Evolutionary conservation across 1,284 basidiomycete genomes (phyloP).

Genomic region (Apiotrichum veenhuisii): DNA sequence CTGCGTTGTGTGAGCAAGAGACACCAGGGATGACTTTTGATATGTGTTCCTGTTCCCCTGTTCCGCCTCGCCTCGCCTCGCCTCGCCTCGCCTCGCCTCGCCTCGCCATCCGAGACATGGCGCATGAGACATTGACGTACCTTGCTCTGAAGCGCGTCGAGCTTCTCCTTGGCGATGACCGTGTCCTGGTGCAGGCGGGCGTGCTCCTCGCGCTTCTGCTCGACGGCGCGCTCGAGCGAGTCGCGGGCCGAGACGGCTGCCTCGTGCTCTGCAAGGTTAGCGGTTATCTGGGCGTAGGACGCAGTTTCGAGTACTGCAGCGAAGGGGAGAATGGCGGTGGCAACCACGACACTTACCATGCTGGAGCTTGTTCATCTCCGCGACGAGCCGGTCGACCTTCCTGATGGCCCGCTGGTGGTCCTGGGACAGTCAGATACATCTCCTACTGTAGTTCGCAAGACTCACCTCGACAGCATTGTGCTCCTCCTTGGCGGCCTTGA

Average conservation of each 20-base stretch:
- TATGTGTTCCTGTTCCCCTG: too few species aligned
- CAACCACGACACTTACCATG: slow-evolving; percentile 24
- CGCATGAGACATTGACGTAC: slow-evolving; percentile 19
- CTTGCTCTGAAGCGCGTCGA: slow-evolving; percentile 25
- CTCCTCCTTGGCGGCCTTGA: slow-evolving; percentile 36
- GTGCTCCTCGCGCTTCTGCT: slow-evolving; percentile 24
- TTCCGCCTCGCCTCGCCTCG: too few species aligned
- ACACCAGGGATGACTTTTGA: too few species aligned
- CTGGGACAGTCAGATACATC: slow-evolving; percentile 9
- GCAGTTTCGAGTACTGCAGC: too few species aligned
- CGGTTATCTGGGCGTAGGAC: too few species aligned
- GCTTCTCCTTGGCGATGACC: slow-evolving; percentile 25
- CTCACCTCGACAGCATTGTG: slow-evolving; percentile 31
- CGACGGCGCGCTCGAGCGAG: slow-evolving; percentile 24
- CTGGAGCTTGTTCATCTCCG: slow-evolving; percentile 32
- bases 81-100: too few species aligned
- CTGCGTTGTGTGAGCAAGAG: too few species aligned
- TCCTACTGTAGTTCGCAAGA: slow-evolving; percentile 15
- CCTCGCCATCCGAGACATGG: too few species aligned
- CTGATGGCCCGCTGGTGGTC: slow-evolving; percentile 38
- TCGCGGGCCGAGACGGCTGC: slow-evolving; percentile 26
- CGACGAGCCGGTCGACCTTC: slow-evolving; percentile 32
- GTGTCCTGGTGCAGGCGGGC: slow-evolving; percentile 24
- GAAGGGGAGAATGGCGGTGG: too few species aligned
- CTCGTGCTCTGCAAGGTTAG: slow-evolving; percentile 28